Evolutionary conservation across 352 stramenopile species (phyloP).

Genomic region (Pythium sp.): DNA sequence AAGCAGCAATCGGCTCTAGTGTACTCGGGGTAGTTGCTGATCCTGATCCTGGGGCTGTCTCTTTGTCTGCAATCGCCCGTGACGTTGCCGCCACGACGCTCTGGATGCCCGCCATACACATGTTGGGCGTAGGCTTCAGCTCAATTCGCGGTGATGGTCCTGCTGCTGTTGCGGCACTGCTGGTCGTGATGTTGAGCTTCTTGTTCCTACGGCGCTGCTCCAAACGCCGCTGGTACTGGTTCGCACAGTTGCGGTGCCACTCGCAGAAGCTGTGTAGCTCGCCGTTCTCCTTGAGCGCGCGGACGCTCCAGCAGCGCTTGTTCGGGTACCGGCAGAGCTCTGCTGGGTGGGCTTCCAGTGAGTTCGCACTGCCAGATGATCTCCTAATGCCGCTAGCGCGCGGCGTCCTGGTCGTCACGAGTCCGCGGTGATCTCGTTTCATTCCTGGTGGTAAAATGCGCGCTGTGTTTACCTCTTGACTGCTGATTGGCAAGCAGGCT

Average conservation of each 20-base stretch:
- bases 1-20: background rate
- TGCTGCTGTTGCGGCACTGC: constrained; percentile 10
- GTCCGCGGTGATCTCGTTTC: constrained; percentile 13
- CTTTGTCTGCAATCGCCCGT: background rate
- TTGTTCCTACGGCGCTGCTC: constrained; percentile 39
- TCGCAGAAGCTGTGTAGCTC: constrained; percentile 76
- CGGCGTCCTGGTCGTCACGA: background rate
- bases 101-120: constrained; percentile 12
- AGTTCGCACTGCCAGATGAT: background rate
- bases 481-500: background rate
- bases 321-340: constrained; percentile 63
- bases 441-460: background rate
- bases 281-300: constrained; percentile 69
- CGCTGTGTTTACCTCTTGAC: no score
- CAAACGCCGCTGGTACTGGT: constrained; percentile 73
- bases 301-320: constrained; percentile 62
- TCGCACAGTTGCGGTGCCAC: constrained; percentile 64
- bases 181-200: constrained; percentile 22
- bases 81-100: background rate
- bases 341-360: background rate
- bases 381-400: background rate
- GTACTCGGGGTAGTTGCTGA: background rate
- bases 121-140: constrained; percentile 4
- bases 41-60: background rate
- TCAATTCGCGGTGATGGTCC: background rate